These are phyloP conservation scores for Casuarina glauca DNA, from an alignment of 306 rosid species.

Conservation along the genomic window DNA sequence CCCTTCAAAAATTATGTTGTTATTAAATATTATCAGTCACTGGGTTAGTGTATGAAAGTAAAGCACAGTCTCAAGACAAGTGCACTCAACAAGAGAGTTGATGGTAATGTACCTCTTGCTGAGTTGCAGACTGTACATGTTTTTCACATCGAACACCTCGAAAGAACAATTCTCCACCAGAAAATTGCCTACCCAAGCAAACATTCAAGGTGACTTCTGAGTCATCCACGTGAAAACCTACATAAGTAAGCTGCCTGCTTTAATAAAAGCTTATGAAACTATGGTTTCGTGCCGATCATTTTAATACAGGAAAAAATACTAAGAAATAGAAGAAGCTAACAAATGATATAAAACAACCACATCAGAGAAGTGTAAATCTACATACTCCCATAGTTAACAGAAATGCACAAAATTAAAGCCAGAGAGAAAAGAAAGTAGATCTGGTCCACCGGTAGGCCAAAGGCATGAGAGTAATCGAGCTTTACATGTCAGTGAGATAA, in stretches of 20 bases:
- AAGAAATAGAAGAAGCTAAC: constrained; percentile 14
- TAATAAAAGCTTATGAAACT: constrained; percentile 25
- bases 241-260: constrained; percentile 36
- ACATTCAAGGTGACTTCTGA: constrained; percentile 91
- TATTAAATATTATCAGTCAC: too few relatives aligned
- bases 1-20: background rate
- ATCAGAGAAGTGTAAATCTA: background rate
- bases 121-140: constrained; percentile 72
- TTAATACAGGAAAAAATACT: constrained; percentile 2
- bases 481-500: background rate
- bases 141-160: constrained; percentile 94
- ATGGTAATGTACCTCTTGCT: constrained; percentile 53
- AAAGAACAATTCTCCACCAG: constrained; percentile 87
- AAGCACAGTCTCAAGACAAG: constrained; percentile 6
- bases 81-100: constrained; percentile 1
- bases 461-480: background rate
- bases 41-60: background rate
- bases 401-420: background rate
- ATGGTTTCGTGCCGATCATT: constrained; percentile 3
- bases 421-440: background rate
- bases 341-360: background rate
- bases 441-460: background rate
- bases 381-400: background rate
- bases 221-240: constrained; percentile 97
- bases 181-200: constrained; percentile 81